phyloP scores from a whole-genome alignment of 2,329 filamentous ascomycete genomes.

The Lasiodiplodia sp. region DNA sequence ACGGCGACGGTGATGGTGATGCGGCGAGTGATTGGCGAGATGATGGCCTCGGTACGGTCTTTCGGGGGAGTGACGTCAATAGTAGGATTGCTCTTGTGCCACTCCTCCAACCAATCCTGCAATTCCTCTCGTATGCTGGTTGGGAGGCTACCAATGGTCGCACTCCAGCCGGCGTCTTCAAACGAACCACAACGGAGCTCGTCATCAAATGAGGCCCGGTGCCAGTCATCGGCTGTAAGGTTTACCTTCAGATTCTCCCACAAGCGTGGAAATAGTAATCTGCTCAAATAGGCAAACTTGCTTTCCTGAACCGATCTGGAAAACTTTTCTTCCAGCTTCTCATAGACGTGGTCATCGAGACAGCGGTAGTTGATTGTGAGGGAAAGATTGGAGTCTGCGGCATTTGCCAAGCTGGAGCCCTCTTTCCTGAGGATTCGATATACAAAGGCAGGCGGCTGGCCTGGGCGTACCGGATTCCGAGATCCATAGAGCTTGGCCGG shows the following conservation, averaged over 20 bases:
- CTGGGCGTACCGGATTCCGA: conserved; percentile 73
- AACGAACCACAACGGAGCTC: conserved; percentile 61
- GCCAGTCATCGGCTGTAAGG: conserved; percentile 58
- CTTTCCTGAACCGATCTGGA: conserved; percentile 55
- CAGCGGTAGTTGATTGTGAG: conserved; percentile 79
- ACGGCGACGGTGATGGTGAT: conserved; percentile 92
- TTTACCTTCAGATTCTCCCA: conserved; percentile 54
- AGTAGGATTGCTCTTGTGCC: conserved; percentile 56
- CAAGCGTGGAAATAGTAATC: conserved; percentile 61
- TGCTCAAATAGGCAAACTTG: conserved; percentile 54
- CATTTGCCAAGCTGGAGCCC: conserved; percentile 36
- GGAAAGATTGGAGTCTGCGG: conserved; percentile 57
- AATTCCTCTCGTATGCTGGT: conserved; percentile 52
- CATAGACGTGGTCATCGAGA: conserved; percentile 74
- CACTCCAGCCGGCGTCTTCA: conserved; percentile 61
- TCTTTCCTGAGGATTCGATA: conserved; percentile 75
- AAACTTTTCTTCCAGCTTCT: conserved; percentile 57
- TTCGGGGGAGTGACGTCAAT: conserved; percentile 36
- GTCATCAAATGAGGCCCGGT: conserved; percentile 61
- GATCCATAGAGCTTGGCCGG: conserved; percentile 57
- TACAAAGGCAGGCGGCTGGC: conserved; percentile 80
- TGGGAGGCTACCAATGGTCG: conserved; percentile 60
- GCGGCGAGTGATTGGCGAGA: conserved; percentile 55
- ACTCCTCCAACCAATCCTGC: conserved; percentile 60
- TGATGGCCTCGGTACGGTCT: conserved; percentile 38